phyloP scores from a whole-genome alignment of 2,329 filamentous ascomycete genomes.

The Fusarium torreyae region DNA sequence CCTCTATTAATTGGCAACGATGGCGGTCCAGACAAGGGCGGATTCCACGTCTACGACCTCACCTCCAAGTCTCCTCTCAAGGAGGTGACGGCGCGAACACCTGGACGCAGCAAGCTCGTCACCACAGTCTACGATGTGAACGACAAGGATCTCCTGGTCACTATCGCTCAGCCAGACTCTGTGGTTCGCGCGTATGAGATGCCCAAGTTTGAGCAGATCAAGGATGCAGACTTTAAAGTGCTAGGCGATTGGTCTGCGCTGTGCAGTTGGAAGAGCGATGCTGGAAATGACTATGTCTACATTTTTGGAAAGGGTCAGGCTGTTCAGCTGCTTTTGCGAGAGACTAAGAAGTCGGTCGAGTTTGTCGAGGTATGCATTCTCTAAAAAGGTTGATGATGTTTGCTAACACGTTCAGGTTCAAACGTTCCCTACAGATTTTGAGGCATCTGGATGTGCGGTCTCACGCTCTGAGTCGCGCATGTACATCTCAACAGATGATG shows the following conservation, averaged over 20 bases:
- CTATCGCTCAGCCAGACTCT: constrained; percentile 61
- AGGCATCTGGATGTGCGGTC: constrained; percentile 61
- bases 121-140: constrained; percentile 57
- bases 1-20: constrained; percentile 64
- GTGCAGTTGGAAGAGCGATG: constrained; percentile 61
- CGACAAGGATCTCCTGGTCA: constrained; percentile 57
- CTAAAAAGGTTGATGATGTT: background rate
- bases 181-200: constrained; percentile 59
- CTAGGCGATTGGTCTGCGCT: constrained; percentile 65
- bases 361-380: constrained; percentile 54
- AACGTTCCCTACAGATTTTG: constrained; percentile 59
- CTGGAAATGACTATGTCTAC: constrained; percentile 61
- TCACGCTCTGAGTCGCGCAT: constrained; percentile 55
- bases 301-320: constrained; percentile 61
- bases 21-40: constrained; percentile 60
- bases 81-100: constrained; percentile 52
- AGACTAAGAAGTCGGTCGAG: constrained; percentile 49
- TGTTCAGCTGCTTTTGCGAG: constrained; percentile 57
- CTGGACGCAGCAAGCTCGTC: constrained; percentile 63
- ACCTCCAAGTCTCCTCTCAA: constrained; percentile 50
- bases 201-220: constrained; percentile 51
- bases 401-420: constrained; percentile 54
- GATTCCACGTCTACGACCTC: constrained; percentile 58
- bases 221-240: constrained; percentile 52
- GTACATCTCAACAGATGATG: constrained; percentile 59